Evolutionary conservation across 2,329 filamentous ascomycete species (phyloP).

Genomic region (Aspergillus caelatus): DNA sequence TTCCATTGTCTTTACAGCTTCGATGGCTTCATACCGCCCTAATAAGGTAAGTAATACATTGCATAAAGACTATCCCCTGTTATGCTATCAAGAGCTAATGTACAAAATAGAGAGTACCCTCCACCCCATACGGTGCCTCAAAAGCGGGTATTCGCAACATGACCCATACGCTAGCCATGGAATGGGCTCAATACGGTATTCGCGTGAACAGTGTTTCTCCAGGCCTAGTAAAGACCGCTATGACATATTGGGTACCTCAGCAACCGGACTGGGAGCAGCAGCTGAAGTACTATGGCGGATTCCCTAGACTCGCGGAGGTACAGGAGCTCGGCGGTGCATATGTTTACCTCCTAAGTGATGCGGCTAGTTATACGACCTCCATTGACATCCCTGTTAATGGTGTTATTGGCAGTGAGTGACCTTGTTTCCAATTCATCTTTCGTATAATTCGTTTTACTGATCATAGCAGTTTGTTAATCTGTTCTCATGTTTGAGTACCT

Average conservation of each 20-base stretch:
- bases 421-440: background rate
- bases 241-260: conserved; percentile 55
- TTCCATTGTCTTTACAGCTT: conserved; percentile 48
- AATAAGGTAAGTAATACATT: conserved; percentile 39
- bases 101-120: conserved; percentile 30
- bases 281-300: conserved; percentile 58
- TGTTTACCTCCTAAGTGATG: conserved; percentile 52
- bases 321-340: conserved; percentile 56
- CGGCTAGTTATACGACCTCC: conserved; percentile 52
- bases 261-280: conserved; percentile 56
- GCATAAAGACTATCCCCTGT: background rate
- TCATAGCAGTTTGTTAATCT: background rate
- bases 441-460: background rate
- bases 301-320: conserved; percentile 55
- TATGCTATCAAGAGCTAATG: background rate
- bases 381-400: conserved; percentile 55
- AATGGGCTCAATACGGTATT: conserved; percentile 71
- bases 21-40: conserved; percentile 50
- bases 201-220: conserved; percentile 64
- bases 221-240: conserved; percentile 32
- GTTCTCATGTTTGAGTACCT: too few relatives aligned
- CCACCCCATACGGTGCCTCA: conserved; percentile 47
- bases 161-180: conserved; percentile 61
- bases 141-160: conserved; percentile 51
- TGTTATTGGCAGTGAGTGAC: conserved; percentile 44